Evolutionary conservation across 2,329 filamentous ascomycete genomes (phyloP).

Genomic region (Epichloe brachyelytri): DNA sequence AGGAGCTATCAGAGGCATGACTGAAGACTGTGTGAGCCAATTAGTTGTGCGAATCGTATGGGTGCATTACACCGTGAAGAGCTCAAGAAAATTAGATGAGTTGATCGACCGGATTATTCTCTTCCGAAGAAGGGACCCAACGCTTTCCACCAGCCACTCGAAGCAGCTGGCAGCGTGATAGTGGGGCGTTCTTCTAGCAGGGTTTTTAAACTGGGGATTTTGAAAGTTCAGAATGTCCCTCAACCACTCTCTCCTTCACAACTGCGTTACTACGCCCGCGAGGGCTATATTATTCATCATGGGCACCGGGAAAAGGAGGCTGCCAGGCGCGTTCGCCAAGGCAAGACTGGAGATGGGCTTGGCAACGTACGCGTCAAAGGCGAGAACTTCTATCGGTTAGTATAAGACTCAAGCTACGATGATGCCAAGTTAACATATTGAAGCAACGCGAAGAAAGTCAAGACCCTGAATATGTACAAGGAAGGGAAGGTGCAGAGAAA

Average conservation of each 20-base stretch:
- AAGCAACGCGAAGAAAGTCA: constrained; percentile 70
- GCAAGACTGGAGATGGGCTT: constrained; percentile 76
- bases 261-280: neutral
- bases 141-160: neutral
- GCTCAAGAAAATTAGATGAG: neutral
- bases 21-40: neutral
- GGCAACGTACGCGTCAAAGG: constrained; percentile 86
- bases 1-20: constrained; percentile 17
- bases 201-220: constrained; percentile 4
- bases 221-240: neutral
- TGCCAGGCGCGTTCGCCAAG: constrained; percentile 69
- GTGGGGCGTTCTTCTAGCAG: neutral
- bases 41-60: neutral
- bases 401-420: neutral
- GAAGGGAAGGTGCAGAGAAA: constrained; percentile 76
- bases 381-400: constrained; percentile 91
- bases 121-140: neutral
- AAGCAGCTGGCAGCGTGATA: neutral
- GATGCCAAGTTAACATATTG: constrained; percentile 8
- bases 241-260: neutral
- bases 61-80: neutral
- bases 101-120: neutral
- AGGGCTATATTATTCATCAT: constrained; percentile 32
- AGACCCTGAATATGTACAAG: constrained; percentile 80
- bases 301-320: constrained; percentile 91